Conservation (phyloP, 148 eudicot genomes). For the Nepenthes mirabilis region DNA sequence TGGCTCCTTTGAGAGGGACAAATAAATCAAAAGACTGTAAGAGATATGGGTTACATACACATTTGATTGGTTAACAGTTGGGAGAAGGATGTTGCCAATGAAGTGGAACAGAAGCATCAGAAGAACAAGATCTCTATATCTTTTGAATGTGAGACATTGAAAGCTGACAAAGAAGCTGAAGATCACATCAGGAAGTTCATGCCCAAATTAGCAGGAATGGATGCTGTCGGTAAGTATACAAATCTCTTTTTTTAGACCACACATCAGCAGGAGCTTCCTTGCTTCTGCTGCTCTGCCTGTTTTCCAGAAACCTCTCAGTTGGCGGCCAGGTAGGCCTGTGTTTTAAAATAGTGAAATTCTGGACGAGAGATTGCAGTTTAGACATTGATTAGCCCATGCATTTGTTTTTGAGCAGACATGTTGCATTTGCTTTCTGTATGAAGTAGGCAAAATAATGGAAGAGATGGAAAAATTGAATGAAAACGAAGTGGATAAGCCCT, state of each 20-base stretch:
- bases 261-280: neutral
- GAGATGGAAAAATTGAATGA: too few species aligned
- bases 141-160: slow-evolving; percentile 80
- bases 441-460: too few species aligned
- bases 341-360: too few species aligned
- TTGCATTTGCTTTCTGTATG: too few species aligned
- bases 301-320: too few species aligned
- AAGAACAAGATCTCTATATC: slow-evolving; percentile 48
- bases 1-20: too few species aligned
- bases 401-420: too few species aligned
- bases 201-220: slow-evolving; percentile 91
- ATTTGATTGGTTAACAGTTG: slow-evolving; percentile 35
- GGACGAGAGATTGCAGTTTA: too few species aligned
- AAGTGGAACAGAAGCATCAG: slow-evolving; percentile 50
- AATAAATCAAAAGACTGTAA: too few species aligned
- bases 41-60: neutral
- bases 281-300: neutral
- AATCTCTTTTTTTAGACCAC: neutral
- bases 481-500: too few species aligned
- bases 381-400: too few species aligned
- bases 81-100: slow-evolving; percentile 74
- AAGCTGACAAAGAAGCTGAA: slow-evolving; percentile 87
- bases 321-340: too few species aligned
- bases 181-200: slow-evolving; percentile 77
- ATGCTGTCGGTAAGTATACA: slow-evolving; percentile 74